phyloP scores from a whole-genome alignment of 345 rosid species.

The Psidium friedrichsthalianum region DNA sequence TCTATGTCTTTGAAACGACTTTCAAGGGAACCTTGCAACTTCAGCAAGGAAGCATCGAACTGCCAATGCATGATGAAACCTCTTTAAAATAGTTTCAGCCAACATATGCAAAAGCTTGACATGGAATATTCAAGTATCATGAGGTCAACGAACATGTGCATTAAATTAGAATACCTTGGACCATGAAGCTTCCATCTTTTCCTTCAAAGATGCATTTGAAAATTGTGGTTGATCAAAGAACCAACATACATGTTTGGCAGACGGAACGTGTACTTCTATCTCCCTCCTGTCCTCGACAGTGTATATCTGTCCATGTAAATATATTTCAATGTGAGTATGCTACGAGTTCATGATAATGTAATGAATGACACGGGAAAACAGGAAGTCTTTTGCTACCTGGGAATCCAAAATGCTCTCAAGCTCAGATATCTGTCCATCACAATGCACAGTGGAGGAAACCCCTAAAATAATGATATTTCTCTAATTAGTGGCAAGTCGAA shows the following conservation, averaged over 20 bases:
- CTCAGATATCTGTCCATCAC: conserved; percentile 53
- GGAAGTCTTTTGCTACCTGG: conserved; percentile 23
- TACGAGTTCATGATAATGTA: not conserved
- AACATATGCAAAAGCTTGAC: not conserved
- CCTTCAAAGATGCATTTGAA: conserved; percentile 33
- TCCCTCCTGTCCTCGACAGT: conserved; percentile 39
- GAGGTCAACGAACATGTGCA: not conserved
- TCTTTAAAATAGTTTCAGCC: conserved; percentile 1
- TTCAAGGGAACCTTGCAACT: conserved; percentile 28
- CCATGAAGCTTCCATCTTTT: conserved; percentile 37
- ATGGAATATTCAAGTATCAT: not conserved
- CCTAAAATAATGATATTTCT: conserved; percentile 15
- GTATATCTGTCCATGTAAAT: conserved; percentile 38
- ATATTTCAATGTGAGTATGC: not conserved
- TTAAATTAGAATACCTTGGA: conserved; percentile 42
- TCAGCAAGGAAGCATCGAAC: conserved; percentile 43
- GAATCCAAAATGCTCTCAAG: conserved; percentile 77
- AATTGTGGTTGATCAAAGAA: conserved; percentile 40
- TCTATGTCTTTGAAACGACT: conserved; percentile 27
- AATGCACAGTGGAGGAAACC: conserved; percentile 29
- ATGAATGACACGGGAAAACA: not conserved
- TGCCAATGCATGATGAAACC: conserved; percentile 20
- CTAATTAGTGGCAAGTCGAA: not conserved
- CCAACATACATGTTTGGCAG: conserved; percentile 40
- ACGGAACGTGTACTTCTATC: conserved; percentile 37